Evolutionary conservation across 73 alveolate species (phyloP).

Genomic region (Blepharisma stoltei): DNA sequence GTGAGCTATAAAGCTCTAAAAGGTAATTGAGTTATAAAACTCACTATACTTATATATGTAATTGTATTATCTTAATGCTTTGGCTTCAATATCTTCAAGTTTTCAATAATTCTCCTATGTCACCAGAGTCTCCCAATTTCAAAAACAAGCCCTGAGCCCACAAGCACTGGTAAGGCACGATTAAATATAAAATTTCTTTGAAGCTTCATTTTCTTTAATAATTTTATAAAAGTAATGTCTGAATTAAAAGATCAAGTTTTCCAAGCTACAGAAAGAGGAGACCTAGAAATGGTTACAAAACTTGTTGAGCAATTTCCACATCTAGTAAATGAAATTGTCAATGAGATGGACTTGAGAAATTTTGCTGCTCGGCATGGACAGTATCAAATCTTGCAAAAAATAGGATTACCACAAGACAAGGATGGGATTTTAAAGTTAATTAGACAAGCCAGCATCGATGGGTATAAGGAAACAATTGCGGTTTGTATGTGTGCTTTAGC

Average conservation of each 20-base stretch:
- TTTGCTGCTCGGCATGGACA: conserved; percentile 27
- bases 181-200: no score
- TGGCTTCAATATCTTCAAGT: no score
- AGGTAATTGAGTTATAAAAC: no score
- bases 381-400: not conserved
- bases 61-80: no score
- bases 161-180: no score
- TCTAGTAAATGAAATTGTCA: not conserved
- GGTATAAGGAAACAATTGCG: conserved; percentile 3
- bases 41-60: no score
- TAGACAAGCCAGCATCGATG: not conserved
- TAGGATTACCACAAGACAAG: not conserved
- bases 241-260: conserved; percentile 25
- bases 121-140: no score
- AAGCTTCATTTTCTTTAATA: no score
- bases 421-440: not conserved
- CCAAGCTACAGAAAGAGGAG: conserved; percentile 15
- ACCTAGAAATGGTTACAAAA: not conserved
- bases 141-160: no score
- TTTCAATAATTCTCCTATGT: no score
- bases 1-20: no score
- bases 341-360: not conserved
- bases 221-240: not conserved
- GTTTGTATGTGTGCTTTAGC: not conserved
- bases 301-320: conserved; percentile 8